Evolutionary conservation across 192 early-diverging fungal genomes (phyloP).

Genomic region (Coemansia sp.): DNA sequence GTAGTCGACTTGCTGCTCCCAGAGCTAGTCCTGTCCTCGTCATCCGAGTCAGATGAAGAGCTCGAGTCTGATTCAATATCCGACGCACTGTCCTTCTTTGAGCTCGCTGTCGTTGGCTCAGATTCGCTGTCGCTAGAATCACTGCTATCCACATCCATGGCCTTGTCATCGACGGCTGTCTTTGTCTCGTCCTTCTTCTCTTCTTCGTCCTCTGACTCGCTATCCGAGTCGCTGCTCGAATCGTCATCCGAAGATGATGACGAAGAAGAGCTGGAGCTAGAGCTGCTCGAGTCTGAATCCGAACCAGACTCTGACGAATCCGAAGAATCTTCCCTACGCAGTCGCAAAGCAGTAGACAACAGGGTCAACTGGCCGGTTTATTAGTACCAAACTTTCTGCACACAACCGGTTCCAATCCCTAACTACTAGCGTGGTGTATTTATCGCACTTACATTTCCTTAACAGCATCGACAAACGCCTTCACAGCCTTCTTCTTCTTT

Average conservation of each 20-base stretch:
- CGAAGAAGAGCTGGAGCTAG: background rate
- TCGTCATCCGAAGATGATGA: conserved; percentile 6
- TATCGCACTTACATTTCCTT: conserved; percentile 15
- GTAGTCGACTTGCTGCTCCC: conserved; percentile 6
- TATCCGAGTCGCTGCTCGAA: conserved; percentile 11
- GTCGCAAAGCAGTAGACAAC: background rate
- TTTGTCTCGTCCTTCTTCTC: background rate
- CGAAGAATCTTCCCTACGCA: conserved; percentile 8
- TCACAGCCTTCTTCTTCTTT: conserved; percentile 10
- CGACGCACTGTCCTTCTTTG: background rate
- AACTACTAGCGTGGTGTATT: background rate
- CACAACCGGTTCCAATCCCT: background rate
- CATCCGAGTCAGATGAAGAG: conserved; percentile 9
- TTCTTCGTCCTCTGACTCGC: conserved; percentile 7
- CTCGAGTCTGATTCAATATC: conserved; percentile 9
- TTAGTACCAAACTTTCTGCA: background rate
- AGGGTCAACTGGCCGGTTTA: background rate
- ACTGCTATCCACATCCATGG: conserved; percentile 8
- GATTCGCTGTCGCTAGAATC: conserved; percentile 10
- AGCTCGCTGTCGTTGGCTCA: background rate
- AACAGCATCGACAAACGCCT: conserved; percentile 13
- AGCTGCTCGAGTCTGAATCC: conserved; percentile 17
- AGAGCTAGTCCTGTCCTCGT: conserved; percentile 12
- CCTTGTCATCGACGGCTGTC: background rate
- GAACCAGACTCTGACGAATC: conserved; percentile 15